phyloP scores from a whole-genome alignment of 2,329 filamentous ascomycete genomes.

The Colletotrichum navitas region DNA sequence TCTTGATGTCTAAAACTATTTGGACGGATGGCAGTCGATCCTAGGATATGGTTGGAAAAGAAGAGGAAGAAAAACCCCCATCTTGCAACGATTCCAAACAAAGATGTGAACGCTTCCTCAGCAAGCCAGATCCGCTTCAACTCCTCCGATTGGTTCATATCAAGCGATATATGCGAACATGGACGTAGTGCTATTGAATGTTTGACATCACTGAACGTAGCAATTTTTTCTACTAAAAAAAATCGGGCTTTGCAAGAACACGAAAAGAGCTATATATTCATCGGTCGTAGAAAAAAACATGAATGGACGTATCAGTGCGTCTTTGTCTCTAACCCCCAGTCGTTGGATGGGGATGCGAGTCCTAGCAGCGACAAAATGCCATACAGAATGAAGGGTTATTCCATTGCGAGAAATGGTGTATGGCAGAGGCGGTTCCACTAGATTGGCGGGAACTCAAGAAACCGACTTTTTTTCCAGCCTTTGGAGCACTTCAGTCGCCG shows the following conservation, averaged over 20 bases:
- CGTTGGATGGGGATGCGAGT: background rate
- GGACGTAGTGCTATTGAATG: background rate
- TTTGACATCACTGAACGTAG: background rate
- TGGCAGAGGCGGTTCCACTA: background rate
- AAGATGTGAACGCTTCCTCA: background rate
- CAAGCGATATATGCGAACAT: background rate
- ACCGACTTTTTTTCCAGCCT: slow-evolving; percentile 7
- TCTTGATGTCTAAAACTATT: background rate
- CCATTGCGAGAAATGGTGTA: slow-evolving; percentile 1
- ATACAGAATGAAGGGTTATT: background rate
- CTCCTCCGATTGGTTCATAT: too few relatives aligned
- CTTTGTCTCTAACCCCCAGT: background rate
- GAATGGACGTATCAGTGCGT: slow-evolving; percentile 3
- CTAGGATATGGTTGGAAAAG: background rate
- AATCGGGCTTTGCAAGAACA: background rate
- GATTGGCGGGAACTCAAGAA: background rate
- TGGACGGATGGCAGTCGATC: background rate
- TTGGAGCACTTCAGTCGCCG: background rate
- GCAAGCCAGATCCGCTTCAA: background rate
- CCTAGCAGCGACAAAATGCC: background rate
- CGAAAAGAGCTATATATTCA: slow-evolving; percentile 9
- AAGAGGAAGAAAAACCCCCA: background rate
- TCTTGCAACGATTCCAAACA: background rate
- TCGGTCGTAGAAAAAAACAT: slow-evolving; percentile 9
- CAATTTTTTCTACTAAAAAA: too few relatives aligned